Conservation (phyloP, 2,329 filamentous ascomycete species). For the Pseudovirgaria hyperparasitica region DNA sequence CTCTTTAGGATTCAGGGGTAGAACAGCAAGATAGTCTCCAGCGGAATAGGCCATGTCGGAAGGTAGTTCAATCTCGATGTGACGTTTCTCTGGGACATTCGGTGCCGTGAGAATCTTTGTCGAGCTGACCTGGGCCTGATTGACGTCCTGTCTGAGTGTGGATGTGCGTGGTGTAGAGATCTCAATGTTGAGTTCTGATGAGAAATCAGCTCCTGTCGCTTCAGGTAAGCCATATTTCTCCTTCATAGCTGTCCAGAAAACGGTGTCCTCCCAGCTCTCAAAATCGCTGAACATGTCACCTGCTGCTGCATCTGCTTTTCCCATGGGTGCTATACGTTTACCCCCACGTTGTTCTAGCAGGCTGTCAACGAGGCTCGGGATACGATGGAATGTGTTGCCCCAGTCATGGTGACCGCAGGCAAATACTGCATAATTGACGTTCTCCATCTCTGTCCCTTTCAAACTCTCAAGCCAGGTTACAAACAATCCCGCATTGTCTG, state of each 20-base stretch:
- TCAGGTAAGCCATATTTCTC: constrained; percentile 6
- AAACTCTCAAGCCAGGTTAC: constrained; percentile 17
- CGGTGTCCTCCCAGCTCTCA: constrained; percentile 16
- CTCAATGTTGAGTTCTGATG: constrained; percentile 5
- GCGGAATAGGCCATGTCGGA: constrained; percentile 44
- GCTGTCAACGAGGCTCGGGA: constrained; percentile 18
- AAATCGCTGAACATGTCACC: constrained; percentile 18
- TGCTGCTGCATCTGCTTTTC: constrained; percentile 13
- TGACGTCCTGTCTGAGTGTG: constrained; percentile 11
- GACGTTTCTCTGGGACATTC: constrained; percentile 7
- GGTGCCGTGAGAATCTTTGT: constrained; percentile 7
- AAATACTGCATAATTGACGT: constrained; percentile 19
- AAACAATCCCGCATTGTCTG: constrained; percentile 22
- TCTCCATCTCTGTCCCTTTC: constrained; percentile 8
- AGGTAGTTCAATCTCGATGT: constrained; percentile 17
- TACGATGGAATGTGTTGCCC: constrained; percentile 19
- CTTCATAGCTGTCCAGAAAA: constrained; percentile 12
- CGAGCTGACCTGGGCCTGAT: constrained; percentile 8
- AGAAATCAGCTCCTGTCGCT: constrained; percentile 3
- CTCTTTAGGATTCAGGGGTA: constrained; percentile 46
- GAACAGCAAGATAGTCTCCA: constrained; percentile 61
- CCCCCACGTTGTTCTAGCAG: constrained; percentile 11
- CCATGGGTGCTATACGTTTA: constrained; percentile 8
- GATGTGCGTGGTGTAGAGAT: constrained; percentile 8
- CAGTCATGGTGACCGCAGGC: constrained; percentile 23